Base-by-base conservation (phyloP, 257 asterid species). In the Lantana camara region DNA sequence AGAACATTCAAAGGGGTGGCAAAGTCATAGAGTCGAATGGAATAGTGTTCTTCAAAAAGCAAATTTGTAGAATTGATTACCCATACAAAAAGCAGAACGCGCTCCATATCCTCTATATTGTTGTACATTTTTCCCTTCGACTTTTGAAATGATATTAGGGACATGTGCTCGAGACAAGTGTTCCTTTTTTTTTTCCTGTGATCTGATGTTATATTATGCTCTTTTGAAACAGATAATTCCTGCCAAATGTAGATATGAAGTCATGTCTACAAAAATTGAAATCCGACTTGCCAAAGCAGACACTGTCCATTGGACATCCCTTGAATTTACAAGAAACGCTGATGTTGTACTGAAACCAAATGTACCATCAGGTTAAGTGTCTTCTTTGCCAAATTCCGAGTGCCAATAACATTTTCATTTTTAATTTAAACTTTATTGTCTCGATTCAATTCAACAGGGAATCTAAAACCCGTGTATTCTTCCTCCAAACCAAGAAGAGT, bases 211-310 rank as follows among this genome's bases (percentile, higher is more conserved):
- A 11, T 34, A 13, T 55, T 55, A 9, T 34, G 30, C 66, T 67
- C 60, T 57, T 40, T 32, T 27, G 53, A 27, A 68, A 69, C 87
- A 91, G 99, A 94, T 94, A 70, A 65, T 83, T 70, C 99, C 99
- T 58, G 75, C 76, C 27, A 85, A 85, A 42, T 88, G 96, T 74
- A 70, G 83, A 80, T 83, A 71, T 19, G 83, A 75, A 0, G 96
- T 94, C 58, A 69, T 94, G 80, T 67, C 95, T 47, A 94, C 99
- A 20, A 90, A 94, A 82, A 77, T 88, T 58, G 99, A 94, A 74
- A 83, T 94, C 59, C 87, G 96, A 57, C 99, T 94, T 79, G 88
- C 88, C 22, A 94, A 94, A 78, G 96, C 95, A 51, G 98, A 88
- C 41, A 64, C 73, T 49, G 32, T 80, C 10, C 83, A 82, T n/a